Base-by-base conservation (phyloP, 768 basidiomycete species). In the Boletus subcaerulescens region DNA sequence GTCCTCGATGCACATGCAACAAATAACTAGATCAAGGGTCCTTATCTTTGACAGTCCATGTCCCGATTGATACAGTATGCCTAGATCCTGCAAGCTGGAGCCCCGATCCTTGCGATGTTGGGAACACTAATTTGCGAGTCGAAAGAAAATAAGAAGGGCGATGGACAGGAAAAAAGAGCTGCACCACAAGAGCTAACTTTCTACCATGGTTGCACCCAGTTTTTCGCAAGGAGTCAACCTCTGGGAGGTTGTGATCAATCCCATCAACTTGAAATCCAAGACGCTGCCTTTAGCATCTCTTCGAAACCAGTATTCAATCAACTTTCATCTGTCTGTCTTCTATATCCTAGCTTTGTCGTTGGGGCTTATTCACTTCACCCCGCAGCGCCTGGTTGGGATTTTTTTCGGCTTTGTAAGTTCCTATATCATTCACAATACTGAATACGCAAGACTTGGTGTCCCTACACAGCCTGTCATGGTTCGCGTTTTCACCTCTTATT, bases 401-500 rank as follows among this genome's bases (percentile, higher is more conserved):
- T 11, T 49, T 55, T 18, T 47, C 48, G 18, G 54, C 54, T 5
- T 55, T 55, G 54, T 55, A 33, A 50, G 54, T 45, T 17, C 38
- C 3, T 10, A 5, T 15, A 18, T 1, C n/a, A 1, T 20, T 29
- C 26, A 9, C 26, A 43, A 50, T 20, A 5, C 9, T 41, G 33
- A 11, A 49, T 9, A 35, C 53, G 24, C 44, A 35, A 22, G 38
- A 22, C 29, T 40, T 22, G 24, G 15, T 35, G 22, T 40, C 15
- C 13, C 2, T 14, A 15, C 31, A 13, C 48, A 74, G 73, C 42
- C 49, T 74, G 26, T 72, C 73, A 1, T 79, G 82, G 84, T 84
- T 84, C 53, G 82, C 83, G 1, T 84, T 85, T 60, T 74, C 82
- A n/a, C 83, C 83, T 0, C 76, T 85, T 15, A 76, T 82, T 35